These are phyloP conservation scores for Piromyces sp. DNA, from an alignment of 192 early-diverging fungal species.

Conservation along the genomic window DNA sequence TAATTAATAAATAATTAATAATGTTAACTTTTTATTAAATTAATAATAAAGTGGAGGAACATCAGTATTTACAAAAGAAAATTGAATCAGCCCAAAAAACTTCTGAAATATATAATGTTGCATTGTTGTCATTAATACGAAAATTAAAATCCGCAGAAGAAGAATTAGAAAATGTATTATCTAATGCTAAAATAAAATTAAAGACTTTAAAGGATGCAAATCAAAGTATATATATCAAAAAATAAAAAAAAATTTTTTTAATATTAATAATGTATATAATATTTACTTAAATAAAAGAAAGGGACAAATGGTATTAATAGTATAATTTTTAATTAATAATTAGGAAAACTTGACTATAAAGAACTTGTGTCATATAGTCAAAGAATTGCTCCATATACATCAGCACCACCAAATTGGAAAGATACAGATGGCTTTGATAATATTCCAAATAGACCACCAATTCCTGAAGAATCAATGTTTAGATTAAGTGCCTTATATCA, in stretches of 20 bases:
- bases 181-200: background rate
- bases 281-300: no score
- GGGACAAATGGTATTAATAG: no score
- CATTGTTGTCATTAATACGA: background rate
- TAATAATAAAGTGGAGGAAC: background rate
- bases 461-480: background rate
- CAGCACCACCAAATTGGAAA: background rate
- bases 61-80: background rate
- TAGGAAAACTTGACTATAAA: background rate
- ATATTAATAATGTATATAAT: no score
- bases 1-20: no score
- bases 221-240: background rate
- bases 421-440: background rate
- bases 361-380: background rate
- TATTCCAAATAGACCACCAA: background rate
- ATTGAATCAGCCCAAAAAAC: background rate
- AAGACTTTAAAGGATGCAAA: background rate
- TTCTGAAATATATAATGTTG: background rate
- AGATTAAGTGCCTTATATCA: background rate
- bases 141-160: background rate
- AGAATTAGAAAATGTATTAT: background rate
- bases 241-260: no score
- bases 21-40: no score
- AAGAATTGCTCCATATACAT: background rate
- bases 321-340: no score